Base-by-base conservation (phyloP, 805 yeast species). In the Cephaloascus fragrans region DNA sequence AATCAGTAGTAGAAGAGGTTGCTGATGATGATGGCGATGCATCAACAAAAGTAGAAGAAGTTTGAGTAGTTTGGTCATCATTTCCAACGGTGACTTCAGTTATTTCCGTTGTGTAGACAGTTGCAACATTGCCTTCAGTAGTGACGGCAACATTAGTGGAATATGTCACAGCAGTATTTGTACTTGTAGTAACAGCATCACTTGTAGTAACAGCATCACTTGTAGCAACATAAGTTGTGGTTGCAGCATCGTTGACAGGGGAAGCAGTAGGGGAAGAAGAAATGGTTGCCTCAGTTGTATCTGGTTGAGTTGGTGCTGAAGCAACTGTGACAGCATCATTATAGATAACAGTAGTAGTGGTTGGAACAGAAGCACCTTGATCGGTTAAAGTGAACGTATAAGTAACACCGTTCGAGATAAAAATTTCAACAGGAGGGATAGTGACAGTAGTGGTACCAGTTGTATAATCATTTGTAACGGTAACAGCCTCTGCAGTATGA, bases 401-500 rank as follows among this genome's bases (percentile, higher is more conserved):
- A 31, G 76, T 69, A 32, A 59, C 71, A 36, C 75, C 77, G 49
- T 71, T 64, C 6, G 75, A 71, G 37, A 75, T 64, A 34, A 72
- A 59, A 15, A 75, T 55, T 44, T 73, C 70, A 31, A 75, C 79
- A 16, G 77, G 67, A 19, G 80, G 78, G 42, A 71, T 59, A 45
- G 62, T 59, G 16, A 69, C 56, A 12, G 77, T 71, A 18, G 71
- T 62, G 19, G 74, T 69, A 33, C 72, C 75, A 1, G 75, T 70
- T 26, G 64, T 60, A 46, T 63, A 64, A 19, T 62, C 54, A 39
- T 59, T 60, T 3, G 68, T 62, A 17, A 59, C 58, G 3, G 77
- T 73, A 29, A 73, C 73, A 3, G 80, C 67, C 6, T 55, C 61
- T 15, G 83, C 82, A 16, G 81, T 75, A 49, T 73, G 78, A 31